These are phyloP conservation scores for Luffa acutangula DNA, from an alignment of 306 rosid species.

Conservation along the genomic window DNA sequence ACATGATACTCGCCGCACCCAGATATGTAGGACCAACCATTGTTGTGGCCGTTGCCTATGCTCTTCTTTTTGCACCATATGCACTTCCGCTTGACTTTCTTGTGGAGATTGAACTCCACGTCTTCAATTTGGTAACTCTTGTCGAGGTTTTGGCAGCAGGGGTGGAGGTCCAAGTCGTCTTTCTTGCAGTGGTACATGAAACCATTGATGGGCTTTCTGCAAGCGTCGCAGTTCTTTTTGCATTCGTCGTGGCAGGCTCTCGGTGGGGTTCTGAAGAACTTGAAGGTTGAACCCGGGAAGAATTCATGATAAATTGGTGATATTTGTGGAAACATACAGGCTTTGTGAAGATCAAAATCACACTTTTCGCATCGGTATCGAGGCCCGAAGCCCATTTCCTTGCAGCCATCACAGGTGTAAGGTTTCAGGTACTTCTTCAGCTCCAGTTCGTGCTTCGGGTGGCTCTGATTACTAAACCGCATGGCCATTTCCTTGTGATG, in stretches of 20 bases:
- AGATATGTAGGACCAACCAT: conserved; percentile 18
- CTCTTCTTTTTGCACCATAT: conserved; percentile 8
- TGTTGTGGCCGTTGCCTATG: neutral
- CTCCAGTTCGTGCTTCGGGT: neutral
- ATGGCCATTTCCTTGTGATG: neutral
- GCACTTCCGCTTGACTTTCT: neutral
- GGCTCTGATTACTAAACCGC: neutral
- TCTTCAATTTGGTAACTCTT: neutral
- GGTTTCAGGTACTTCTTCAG: conserved; percentile 5
- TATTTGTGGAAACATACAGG: neutral
- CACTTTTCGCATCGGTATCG: conserved; percentile 13
- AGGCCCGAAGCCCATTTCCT: conserved; percentile 7
- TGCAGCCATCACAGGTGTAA: conserved; percentile 15
- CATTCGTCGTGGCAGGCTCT: neutral
- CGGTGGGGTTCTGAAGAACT: neutral
- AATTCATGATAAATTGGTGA: neutral
- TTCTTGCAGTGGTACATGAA: neutral
- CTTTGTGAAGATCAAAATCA: conserved; percentile 10
- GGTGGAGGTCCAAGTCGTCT: neutral
- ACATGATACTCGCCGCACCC: neutral
- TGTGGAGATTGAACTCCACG: neutral
- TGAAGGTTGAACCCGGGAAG: neutral
- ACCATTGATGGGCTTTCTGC: neutral
- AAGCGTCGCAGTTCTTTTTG: neutral
- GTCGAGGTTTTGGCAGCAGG: neutral